Base-by-base conservation (phyloP, 2,329 filamentous ascomycete genomes). In the Colletotrichum tanaceti region DNA sequence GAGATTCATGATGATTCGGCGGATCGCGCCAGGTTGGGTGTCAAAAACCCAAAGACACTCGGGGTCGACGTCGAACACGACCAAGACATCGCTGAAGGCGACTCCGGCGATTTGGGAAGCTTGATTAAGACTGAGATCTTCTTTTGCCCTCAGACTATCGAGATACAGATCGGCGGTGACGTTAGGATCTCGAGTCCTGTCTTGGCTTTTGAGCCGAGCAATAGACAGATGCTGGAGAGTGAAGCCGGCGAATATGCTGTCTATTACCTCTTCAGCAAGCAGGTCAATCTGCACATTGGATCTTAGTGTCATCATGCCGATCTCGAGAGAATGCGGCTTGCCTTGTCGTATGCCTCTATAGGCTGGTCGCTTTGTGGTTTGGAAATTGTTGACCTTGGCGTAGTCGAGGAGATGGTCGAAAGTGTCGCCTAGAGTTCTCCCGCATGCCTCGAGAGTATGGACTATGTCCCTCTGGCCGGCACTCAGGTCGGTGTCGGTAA, bases 391-490 rank as follows among this genome's bases (percentile, higher is more conserved):
- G 61, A 89, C 84, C 70, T 89, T 88, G 38, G 85, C 85, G 57
- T 84, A 88, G 57, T 85, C 83, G 0, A 85, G 79, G 4, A 86
- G 77, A 57, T 87, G 85, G 58, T 87, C 83, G 20, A 87, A 82
- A 0, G 84, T 86, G 71, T 88, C 85, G 0, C 86, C 78, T 0
- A 88, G 76, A 0, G 85, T 86, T 38, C 82, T 80, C 0, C 82
- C 82, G 24, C 84, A 87, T 1, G 80, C 82, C 61, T 86, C 81
- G 47, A 88, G 84, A 1, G 83, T 85, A 32, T 82, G 78, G 0
- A 85, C 73, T 14, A 85, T 79, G 18, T 83, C 81, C 3, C 79
- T 77, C 70, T 87, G 86, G 5, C 81, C 79, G 1, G 79, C 79
- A 47, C 79, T 80, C 11, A 39, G 32, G 59, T 35, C 28, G 49